phyloP scores from a whole-genome alignment of 2,329 filamentous ascomycete genomes.

The Penicillium frequentans region DNA sequence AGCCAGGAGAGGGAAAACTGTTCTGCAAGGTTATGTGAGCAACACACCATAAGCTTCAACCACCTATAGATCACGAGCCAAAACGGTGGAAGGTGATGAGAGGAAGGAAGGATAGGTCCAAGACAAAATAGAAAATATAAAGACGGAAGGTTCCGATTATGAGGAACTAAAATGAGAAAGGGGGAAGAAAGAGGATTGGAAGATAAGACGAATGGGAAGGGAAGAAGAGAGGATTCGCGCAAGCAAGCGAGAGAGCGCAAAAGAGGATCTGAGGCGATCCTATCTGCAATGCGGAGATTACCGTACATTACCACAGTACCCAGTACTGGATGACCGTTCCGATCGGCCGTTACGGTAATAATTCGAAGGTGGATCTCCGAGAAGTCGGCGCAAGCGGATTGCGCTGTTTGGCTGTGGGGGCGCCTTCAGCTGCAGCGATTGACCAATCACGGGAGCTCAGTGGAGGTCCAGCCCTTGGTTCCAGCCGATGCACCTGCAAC shows the following conservation, averaged over 20 bases:
- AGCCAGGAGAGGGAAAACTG: conserved; percentile 12
- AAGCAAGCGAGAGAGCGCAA: conserved; percentile 9
- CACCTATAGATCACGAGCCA: conserved; percentile 34
- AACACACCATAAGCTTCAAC: conserved; percentile 36
- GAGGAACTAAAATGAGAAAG: conserved; percentile 1
- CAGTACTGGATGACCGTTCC: conserved; percentile 7
- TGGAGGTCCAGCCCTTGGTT: conserved; percentile 7
- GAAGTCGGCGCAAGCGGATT: conserved; percentile 2
- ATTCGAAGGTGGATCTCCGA: conserved; percentile 1
- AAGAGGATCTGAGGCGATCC: conserved; percentile 25
- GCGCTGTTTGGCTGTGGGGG: conserved; percentile 16
- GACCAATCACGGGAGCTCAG: conserved; percentile 10
- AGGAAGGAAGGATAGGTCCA: conserved; percentile 5
- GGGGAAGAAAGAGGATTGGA: conserved; percentile 7
- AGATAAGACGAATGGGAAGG: conserved; percentile 9
- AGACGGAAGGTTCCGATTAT: conserved; percentile 1
- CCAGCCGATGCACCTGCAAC: neutral
- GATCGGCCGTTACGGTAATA: conserved; percentile 17
- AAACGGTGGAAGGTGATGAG: conserved; percentile 8
- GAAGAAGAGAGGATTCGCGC: conserved; percentile 11
- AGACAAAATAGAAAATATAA: conserved; percentile 5
- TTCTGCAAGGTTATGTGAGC: conserved; percentile 42
- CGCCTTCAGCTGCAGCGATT: conserved; percentile 12
- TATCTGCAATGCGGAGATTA: conserved; percentile 28
- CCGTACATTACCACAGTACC: conserved; percentile 14